Percentiles rank a stretch among this genome's conserved stretches.
Conservation (phyloP, 352 stramenopile species). For the Phytophthora cryptogea region DNA sequence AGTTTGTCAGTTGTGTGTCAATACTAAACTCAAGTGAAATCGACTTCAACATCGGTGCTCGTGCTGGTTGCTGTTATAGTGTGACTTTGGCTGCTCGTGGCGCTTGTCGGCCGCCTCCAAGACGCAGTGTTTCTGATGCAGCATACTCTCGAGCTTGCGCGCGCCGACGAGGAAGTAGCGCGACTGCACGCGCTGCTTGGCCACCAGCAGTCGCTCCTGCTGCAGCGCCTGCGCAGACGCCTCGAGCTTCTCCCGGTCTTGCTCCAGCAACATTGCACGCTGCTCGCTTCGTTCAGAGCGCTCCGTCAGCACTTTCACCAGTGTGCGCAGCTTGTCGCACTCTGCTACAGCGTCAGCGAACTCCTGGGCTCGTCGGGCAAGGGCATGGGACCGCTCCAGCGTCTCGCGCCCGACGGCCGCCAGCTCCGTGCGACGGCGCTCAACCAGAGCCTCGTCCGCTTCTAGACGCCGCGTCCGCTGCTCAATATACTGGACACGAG, state of each 20-base stretch:
- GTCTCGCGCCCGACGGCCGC: slow-evolving; percentile 65
- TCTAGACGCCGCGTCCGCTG: slow-evolving; percentile 54
- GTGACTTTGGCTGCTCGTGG: slow-evolving; percentile 2
- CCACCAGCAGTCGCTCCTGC: slow-evolving; percentile 68
- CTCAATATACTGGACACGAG: slow-evolving; percentile 46
- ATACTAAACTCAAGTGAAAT: slow-evolving; percentile 37
- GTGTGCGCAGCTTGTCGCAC: slow-evolving; percentile 43
- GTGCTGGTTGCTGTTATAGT: slow-evolving; percentile 24
- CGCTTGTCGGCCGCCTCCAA: slow-evolving; percentile 28
- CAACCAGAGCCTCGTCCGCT: slow-evolving; percentile 50
- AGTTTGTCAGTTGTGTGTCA: slow-evolving; percentile 29
- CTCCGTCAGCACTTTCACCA: slow-evolving; percentile 43
- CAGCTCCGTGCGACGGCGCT: slow-evolving; percentile 57
- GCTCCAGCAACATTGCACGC: slow-evolving; percentile 38
- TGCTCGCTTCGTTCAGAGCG: slow-evolving; percentile 42
- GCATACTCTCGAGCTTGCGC: slow-evolving; percentile 61
- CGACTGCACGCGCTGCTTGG: slow-evolving; percentile 78
- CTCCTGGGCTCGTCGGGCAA: slow-evolving; percentile 45
- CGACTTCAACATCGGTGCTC: slow-evolving; percentile 28
- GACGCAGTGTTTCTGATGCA: slow-evolving; percentile 56
- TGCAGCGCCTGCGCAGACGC: slow-evolving; percentile 58
- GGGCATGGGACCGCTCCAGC: slow-evolving; percentile 55
- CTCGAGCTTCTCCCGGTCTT: slow-evolving; percentile 56
- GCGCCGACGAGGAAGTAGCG: slow-evolving; percentile 75
- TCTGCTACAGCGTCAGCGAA: slow-evolving; percentile 42